Conservation (phyloP, 164 flowering plant species). For the Platanus orientalis region DNA sequence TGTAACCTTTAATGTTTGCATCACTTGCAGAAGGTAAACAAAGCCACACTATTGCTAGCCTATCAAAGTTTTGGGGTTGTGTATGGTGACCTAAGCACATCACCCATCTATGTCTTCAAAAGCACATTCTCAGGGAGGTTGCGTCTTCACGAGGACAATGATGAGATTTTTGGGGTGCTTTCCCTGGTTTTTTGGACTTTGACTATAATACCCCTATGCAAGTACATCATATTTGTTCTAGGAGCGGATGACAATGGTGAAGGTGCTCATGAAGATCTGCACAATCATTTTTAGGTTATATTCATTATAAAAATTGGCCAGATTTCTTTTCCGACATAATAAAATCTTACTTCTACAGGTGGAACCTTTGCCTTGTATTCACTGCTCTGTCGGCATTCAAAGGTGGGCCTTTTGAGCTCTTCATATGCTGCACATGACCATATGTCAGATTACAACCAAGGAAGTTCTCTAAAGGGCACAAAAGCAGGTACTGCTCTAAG, state of each 20-base stretch:
- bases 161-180: conserved; percentile 33
- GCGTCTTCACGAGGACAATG: conserved; percentile 20
- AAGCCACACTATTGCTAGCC: conserved; percentile 24
- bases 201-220: conserved; percentile 36
- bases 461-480: conserved; percentile 24
- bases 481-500: conserved; percentile 27
- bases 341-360: conserved; percentile 26
- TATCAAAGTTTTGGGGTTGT: conserved; percentile 43
- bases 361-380: conserved; percentile 74
- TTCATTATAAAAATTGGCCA: not conserved
- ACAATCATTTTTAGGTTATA: not conserved
- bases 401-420: conserved; percentile 31
- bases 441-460: conserved; percentile 19
- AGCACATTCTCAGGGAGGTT: conserved; percentile 33
- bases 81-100: conserved; percentile 40
- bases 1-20: not conserved
- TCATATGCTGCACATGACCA: conserved; percentile 24
- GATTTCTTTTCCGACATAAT: conserved; percentile 2
- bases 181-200: conserved; percentile 40
- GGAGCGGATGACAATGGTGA: conserved; percentile 47
- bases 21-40: conserved; percentile 19
- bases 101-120: conserved; percentile 35
- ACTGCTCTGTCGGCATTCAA: conserved; percentile 43
- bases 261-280: conserved; percentile 18
- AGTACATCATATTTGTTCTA: conserved; percentile 34